Evolutionary conservation across 352 stramenopile species (phyloP).

Genomic region (Globisporangium irregulare): DNA sequence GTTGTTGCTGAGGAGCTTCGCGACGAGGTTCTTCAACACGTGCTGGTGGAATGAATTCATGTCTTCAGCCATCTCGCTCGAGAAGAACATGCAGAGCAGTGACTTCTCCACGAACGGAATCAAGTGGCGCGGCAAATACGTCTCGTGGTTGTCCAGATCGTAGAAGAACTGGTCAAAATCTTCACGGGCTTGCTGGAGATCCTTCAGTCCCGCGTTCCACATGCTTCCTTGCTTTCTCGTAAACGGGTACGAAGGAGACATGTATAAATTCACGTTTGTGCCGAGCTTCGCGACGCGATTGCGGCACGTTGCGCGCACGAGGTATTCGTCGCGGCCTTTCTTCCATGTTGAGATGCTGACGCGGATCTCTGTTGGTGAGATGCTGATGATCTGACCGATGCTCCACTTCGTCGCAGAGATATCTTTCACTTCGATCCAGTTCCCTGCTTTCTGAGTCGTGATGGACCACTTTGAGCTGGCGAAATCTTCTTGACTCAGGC

Average conservation of each 20-base stretch:
- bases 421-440: constrained; percentile 84
- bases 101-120: constrained; percentile 76
- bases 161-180: constrained; percentile 81
- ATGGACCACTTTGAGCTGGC: constrained; percentile 71
- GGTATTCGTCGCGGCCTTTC: constrained; percentile 69
- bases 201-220: constrained; percentile 64
- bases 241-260: constrained; percentile 78
- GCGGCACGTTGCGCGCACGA: constrained; percentile 53
- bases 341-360: constrained; percentile 67
- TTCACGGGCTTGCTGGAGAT: constrained; percentile 56
- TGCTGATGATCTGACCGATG: constrained; percentile 68
- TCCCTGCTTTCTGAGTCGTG: constrained; percentile 53
- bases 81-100: constrained; percentile 62
- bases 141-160: constrained; percentile 37
- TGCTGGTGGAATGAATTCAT: constrained; percentile 81
- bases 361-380: constrained; percentile 62
- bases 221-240: constrained; percentile 66
- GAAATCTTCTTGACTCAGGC: constrained; percentile 63
- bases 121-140: constrained; percentile 52
- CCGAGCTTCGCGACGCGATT: constrained; percentile 68
- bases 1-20: constrained; percentile 56
- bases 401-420: constrained; percentile 73
- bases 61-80: constrained; percentile 68
- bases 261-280: constrained; percentile 71
- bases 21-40: constrained; percentile 71